phyloP scores from a whole-genome alignment of 306 rosid genomes.

The Lathyrus aphaca region DNA sequence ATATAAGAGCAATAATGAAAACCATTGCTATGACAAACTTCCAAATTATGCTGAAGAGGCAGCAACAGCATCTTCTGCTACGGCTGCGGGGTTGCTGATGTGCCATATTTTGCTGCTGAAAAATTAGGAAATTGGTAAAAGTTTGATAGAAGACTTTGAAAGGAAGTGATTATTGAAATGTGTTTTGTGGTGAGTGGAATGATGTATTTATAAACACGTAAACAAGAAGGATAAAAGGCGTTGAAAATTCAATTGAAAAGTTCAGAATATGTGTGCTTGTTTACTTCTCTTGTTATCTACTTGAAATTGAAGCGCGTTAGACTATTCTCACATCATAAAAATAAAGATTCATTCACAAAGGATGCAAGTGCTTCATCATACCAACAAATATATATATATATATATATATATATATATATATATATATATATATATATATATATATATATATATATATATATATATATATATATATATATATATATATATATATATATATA shows the following conservation, averaged over 20 bases:
- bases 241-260: neutral
- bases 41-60: conserved; percentile 51
- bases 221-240: neutral
- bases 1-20: conserved; percentile 35
- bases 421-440: too few species aligned
- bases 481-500: too few species aligned
- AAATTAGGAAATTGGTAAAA: too few species aligned
- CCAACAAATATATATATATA: too few species aligned
- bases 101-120: neutral
- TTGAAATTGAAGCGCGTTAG: too few species aligned
- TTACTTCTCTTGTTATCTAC: too few species aligned
- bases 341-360: too few species aligned
- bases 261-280: neutral
- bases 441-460: too few species aligned
- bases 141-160: neutral
- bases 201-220: neutral
- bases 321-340: too few species aligned
- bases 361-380: too few species aligned
- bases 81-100: neutral
- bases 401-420: too few species aligned
- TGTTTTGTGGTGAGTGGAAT: neutral
- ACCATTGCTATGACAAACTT: conserved; percentile 42
- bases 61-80: conserved; percentile 34
- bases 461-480: too few species aligned
- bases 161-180: neutral